Percentiles rank a stretch among this genome's conserved stretches.
Evolutionary conservation across 805 yeast species (phyloP).

Genomic region (Candida suzukii): DNA sequence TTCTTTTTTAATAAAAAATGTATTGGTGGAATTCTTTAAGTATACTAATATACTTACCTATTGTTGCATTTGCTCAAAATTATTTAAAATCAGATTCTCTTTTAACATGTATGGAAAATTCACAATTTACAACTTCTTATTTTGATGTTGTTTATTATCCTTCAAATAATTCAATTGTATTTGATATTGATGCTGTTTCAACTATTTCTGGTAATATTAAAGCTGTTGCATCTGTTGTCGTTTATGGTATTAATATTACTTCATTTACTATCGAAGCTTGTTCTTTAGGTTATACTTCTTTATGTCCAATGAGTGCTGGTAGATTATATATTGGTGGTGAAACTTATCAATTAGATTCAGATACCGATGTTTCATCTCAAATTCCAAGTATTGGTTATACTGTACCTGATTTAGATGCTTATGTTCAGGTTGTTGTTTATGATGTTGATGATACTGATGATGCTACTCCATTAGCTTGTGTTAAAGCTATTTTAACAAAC

Average conservation of each 20-base stretch:
- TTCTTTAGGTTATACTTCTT: slow-evolving; percentile 38
- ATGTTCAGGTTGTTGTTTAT: slow-evolving; percentile 68
- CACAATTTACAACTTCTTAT: slow-evolving; percentile 76
- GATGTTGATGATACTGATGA: slow-evolving; percentile 35
- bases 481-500: slow-evolving; percentile 76
- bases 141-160: slow-evolving; percentile 77
- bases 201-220: slow-evolving; percentile 66
- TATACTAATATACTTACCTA: not conserved
- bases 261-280: slow-evolving; percentile 57
- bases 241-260: slow-evolving; percentile 71
- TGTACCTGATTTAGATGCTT: slow-evolving; percentile 91
- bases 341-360: slow-evolving; percentile 13
- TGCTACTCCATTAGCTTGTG: slow-evolving; percentile 70
- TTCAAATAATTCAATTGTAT: slow-evolving; percentile 48
- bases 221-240: slow-evolving; percentile 60
- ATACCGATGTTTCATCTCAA: slow-evolving; percentile 33
- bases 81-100: slow-evolving; percentile 46
- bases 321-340: slow-evolving; percentile 59
- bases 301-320: slow-evolving; percentile 87
- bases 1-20: too few species aligned
- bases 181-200: slow-evolving; percentile 72
- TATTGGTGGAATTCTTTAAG: not conserved
- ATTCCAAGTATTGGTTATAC: slow-evolving; percentile 85
- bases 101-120: slow-evolving; percentile 86
- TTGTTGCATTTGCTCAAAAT: slow-evolving; percentile 17